Percentiles rank a stretch among this genome's conserved stretches.
These are phyloP conservation scores for Candida alai DNA, from an alignment of 805 yeast species.

Conservation along the genomic window DNA sequence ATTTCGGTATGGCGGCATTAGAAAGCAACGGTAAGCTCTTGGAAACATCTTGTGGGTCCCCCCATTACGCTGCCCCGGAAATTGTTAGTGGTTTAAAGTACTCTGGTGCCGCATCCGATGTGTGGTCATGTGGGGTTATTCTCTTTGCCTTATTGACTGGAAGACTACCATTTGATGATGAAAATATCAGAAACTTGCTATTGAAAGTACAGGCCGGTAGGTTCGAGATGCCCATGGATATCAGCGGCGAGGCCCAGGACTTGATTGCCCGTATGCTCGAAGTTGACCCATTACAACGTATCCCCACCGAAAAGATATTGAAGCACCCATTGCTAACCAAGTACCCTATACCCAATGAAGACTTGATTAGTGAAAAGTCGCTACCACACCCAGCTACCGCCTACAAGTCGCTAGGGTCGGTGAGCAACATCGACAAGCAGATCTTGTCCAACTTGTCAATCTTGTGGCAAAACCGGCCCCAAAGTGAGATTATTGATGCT, in stretches of 20 bases:
- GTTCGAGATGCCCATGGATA: slow-evolving; percentile 62
- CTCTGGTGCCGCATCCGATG: slow-evolving; percentile 82
- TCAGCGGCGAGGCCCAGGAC: slow-evolving; percentile 64
- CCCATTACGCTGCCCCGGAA: slow-evolving; percentile 88
- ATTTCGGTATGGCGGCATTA: slow-evolving; percentile 87
- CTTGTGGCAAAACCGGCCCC: slow-evolving; percentile 53
- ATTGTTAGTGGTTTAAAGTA: slow-evolving; percentile 74
- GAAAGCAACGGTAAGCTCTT: slow-evolving; percentile 66
- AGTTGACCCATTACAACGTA: slow-evolving; percentile 68
- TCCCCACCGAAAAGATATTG: slow-evolving; percentile 63
- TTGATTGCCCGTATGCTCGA: slow-evolving; percentile 62
- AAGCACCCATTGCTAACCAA: slow-evolving; percentile 52
- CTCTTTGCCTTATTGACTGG: slow-evolving; percentile 77
- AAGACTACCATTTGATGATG: slow-evolving; percentile 80
- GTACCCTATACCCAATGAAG: slow-evolving; percentile 47
- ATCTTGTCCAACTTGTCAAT: slow-evolving; percentile 53
- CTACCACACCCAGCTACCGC: slow-evolving; percentile 57
- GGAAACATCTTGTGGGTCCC: slow-evolving; percentile 83
- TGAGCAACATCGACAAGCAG: slow-evolving; percentile 47
- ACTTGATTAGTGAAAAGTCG: slow-evolving; percentile 40
- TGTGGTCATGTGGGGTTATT: slow-evolving; percentile 87
- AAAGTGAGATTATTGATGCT: slow-evolving; percentile 35
- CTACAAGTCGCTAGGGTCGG: slow-evolving; percentile 45
- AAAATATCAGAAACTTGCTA: slow-evolving; percentile 65
- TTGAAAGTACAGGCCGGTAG: slow-evolving; percentile 74